Conservation (phyloP, 257 asterid genomes). For the Perilla frutescens region DNA sequence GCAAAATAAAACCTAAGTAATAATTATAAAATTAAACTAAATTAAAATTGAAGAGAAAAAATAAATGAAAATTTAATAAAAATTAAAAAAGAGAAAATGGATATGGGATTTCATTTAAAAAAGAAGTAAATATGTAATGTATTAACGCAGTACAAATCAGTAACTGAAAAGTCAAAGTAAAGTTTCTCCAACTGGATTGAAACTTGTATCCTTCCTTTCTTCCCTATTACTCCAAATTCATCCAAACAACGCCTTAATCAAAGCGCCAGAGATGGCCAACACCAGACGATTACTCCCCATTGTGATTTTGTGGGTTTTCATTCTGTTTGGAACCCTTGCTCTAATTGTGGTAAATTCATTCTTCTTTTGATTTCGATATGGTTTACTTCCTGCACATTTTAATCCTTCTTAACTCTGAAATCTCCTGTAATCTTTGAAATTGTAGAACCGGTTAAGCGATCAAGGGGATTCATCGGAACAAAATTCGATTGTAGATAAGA, state of each 20-base stretch:
- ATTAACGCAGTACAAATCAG: too few relatives aligned
- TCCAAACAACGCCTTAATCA: not conserved
- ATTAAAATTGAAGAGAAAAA: too few relatives aligned
- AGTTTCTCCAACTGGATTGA: too few relatives aligned
- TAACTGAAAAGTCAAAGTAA: too few relatives aligned
- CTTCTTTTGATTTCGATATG: not conserved
- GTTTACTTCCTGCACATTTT: not conserved
- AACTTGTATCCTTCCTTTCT: too few relatives aligned
- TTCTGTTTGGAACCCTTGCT: conserved; percentile 73
- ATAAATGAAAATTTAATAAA: too few relatives aligned
- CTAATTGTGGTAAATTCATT: conserved; percentile 60
- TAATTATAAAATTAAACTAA: too few relatives aligned
- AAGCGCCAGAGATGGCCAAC: conserved; percentile 42
- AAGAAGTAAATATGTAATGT: too few relatives aligned
- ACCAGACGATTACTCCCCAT: conserved; percentile 55
- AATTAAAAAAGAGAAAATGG: too few relatives aligned
- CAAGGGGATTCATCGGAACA: conserved; percentile 47
- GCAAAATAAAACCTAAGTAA: too few relatives aligned
- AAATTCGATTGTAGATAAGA: conserved; percentile 37
- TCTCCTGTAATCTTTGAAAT: conserved; percentile 8
- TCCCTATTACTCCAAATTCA: not conserved
- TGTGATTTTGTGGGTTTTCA: conserved; percentile 63
- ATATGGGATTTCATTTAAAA: too few relatives aligned
- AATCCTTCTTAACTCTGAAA: not conserved
- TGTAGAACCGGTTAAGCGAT: conserved; percentile 71